A percentile compares a stretch with the other conserved stretches of the same genome.
Evolutionary conservation across 176 grass and related monocot species (phyloP).

Genomic region (Raddia distichophylla): DNA sequence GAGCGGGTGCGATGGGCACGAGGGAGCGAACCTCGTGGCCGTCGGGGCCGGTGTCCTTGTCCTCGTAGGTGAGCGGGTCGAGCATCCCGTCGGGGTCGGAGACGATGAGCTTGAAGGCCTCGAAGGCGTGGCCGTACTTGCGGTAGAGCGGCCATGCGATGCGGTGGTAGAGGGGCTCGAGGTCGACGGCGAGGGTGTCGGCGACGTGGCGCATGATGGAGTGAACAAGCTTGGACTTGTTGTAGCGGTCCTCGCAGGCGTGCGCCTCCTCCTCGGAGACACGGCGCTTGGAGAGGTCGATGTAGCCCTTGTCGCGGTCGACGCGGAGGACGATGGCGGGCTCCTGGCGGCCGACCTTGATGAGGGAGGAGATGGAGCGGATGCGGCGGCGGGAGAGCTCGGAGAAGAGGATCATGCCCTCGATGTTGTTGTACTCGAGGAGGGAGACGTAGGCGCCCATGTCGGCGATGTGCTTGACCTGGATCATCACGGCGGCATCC

Average conservation of each 20-base stretch:
- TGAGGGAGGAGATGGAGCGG: constrained; percentile 80
- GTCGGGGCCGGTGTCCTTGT: constrained; percentile 60
- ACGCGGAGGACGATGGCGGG: constrained; percentile 92
- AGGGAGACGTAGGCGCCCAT: constrained; percentile 91
- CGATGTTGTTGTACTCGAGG: constrained; percentile 91
- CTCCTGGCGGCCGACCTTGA: constrained; percentile 95
- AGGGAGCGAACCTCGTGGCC: constrained; percentile 49
- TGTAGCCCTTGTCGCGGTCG: constrained; percentile 90
- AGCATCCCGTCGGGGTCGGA: constrained; percentile 60
- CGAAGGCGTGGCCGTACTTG: constrained; percentile 89
- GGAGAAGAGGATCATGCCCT: constrained; percentile 97
- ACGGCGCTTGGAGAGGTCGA: constrained; percentile 89
- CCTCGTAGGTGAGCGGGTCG: constrained; percentile 52
- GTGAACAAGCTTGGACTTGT: constrained; percentile 71
- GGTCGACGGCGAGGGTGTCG: constrained; percentile 73
- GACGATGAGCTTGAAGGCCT: constrained; percentile 84
- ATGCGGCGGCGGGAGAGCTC: constrained; percentile 90
- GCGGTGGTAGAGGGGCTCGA: constrained; percentile 73
- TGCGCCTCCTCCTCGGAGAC: constrained; percentile 93
- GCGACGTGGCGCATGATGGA: constrained; percentile 98
- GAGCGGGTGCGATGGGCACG: no score
- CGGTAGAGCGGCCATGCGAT: constrained; percentile 88
- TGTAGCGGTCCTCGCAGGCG: constrained; percentile 83
- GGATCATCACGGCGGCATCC: constrained; percentile 93
- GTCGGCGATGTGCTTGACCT: constrained; percentile 96